Evolutionary conservation across 257 asterid genomes (phyloP), one percentile per base, ranked within the genome.

Genomic region (Mitragyna speciosa): DNA sequence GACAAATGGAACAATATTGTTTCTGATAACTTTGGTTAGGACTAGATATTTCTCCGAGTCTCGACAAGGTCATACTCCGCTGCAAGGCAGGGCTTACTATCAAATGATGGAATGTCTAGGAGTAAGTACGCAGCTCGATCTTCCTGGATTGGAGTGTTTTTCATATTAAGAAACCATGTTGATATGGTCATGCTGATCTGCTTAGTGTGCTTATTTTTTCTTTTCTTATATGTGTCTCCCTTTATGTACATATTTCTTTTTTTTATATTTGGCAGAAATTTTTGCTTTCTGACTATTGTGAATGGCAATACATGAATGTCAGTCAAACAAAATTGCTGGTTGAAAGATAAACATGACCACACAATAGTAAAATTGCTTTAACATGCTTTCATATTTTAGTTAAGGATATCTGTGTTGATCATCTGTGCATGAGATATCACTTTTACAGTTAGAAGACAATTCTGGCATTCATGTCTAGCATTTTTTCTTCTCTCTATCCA

Each of bases 31-130:
- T 49, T 89, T 39, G 69, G 88, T 64, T 90, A 94, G 98, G 98
- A 94, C 98, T 54, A 87, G 98, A 81, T 94, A 94, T 81, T 94
- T 94, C 87, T 94, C 98, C 28, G 97, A 93, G 86, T 89, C 98
- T 70, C 87, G 98, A 63, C 90, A 93, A 85, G 98, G 98, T 68
- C 98, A 94, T 83, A 90, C 98, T 82, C 98, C 98, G 48, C 78
- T 94, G 81, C 95, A 89, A 56, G 98, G 98, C 20, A 92, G 98
- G 84, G 98, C 98, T 36, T 94, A 94, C 86, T 94, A 91, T 87
- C 98, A 94, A 84, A 94, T 94, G 98, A 94, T 94, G 98, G 98
- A 93, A 83, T 93, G 97, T 78, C 94, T 94, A 33, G 98, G 98
- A 80, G 98, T 94, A 89, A 90, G 97, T 85, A 24, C 54, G 24